Evolutionary conservation across 208 protist species (phyloP).

Genomic region (Balamuthia mandrillaris): DNA sequence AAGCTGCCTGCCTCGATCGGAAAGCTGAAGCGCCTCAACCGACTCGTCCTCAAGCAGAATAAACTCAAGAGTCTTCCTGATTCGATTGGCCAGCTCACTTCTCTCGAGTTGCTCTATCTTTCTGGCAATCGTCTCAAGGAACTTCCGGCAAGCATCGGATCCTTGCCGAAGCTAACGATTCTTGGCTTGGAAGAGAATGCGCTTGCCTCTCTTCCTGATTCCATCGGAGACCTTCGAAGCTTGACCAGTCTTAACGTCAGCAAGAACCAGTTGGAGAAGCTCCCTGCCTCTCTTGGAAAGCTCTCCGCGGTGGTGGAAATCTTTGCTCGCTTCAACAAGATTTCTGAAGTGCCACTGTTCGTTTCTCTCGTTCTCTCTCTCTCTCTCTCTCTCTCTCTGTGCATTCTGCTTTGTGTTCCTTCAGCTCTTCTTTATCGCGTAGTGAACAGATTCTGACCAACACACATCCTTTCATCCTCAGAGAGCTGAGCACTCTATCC

Average conservation of each 20-base stretch:
- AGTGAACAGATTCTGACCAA: neutral
- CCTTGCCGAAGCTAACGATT: conserved; percentile 11
- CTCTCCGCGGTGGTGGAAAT: neutral
- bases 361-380: neutral
- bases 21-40: neutral
- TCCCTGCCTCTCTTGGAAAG: neutral
- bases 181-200: conserved; percentile 14
- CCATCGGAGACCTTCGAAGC: neutral
- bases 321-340: conserved; percentile 15
- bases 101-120: conserved; percentile 25
- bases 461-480: neutral
- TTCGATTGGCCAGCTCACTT: conserved; percentile 4
- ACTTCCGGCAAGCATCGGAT: conserved; percentile 1
- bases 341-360: neutral
- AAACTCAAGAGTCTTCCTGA: neutral
- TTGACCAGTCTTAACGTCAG: neutral
- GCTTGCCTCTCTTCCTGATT: neutral
- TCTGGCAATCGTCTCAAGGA: neutral
- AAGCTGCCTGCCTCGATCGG: conserved; percentile 15
- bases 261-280: conserved; percentile 16
- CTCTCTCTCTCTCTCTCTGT: too few relatives aligned
- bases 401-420: too few relatives aligned
- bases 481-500: neutral
- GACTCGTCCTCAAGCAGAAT: conserved; percentile 1
- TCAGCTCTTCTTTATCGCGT: neutral